A percentile compares a stretch with the other conserved stretches of the same genome.
These are phyloP conservation scores for Microdochium trichocladiopsis DNA, from an alignment of 2,329 filamentous ascomycete genomes.

Conservation along the genomic window DNA sequence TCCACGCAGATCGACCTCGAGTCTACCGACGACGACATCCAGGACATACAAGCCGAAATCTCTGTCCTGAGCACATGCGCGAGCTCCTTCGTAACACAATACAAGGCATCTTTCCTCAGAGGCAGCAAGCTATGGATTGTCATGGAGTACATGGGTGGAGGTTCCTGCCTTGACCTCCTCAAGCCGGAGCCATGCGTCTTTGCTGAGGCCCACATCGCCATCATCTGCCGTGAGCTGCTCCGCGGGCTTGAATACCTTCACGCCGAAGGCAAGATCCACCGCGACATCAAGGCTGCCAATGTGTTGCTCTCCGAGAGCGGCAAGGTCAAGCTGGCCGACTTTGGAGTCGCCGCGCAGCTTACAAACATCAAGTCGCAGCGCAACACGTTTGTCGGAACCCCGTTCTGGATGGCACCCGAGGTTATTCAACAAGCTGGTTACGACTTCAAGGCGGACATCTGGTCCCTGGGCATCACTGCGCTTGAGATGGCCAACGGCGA, in stretches of 20 bases:
- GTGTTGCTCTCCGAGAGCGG: conserved; percentile 89
- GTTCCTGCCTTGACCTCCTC: conserved; percentile 88
- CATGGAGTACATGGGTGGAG: conserved; percentile 95
- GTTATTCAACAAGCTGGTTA: conserved; percentile 81
- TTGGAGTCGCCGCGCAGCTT: conserved; percentile 92
- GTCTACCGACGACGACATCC: conserved; percentile 96
- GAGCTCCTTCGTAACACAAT: conserved; percentile 90
- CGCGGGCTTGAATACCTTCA: conserved; percentile 90
- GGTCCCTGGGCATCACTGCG: conserved; percentile 87
- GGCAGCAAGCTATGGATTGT: conserved; percentile 98
- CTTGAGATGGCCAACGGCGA: conserved; percentile 86
- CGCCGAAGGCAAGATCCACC: conserved; percentile 88
- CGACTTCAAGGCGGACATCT: conserved; percentile 89
- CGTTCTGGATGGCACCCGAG: conserved; percentile 95
- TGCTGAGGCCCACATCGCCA: conserved; percentile 83
- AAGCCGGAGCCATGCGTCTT: conserved; percentile 73
- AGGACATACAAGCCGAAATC: conserved; percentile 97
- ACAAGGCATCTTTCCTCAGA: conserved; percentile 92
- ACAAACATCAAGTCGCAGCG: conserved; percentile 97
- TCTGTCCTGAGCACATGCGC: conserved; percentile 90
- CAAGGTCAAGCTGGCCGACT: conserved; percentile 87
- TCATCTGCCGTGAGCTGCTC: conserved; percentile 87
- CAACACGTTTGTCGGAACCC: conserved; percentile 95
- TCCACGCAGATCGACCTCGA: conserved; percentile 82
- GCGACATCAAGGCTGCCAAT: conserved; percentile 96